Conservation (phyloP, 2,329 filamentous ascomycete species). For the Tolypocladium album region DNA sequence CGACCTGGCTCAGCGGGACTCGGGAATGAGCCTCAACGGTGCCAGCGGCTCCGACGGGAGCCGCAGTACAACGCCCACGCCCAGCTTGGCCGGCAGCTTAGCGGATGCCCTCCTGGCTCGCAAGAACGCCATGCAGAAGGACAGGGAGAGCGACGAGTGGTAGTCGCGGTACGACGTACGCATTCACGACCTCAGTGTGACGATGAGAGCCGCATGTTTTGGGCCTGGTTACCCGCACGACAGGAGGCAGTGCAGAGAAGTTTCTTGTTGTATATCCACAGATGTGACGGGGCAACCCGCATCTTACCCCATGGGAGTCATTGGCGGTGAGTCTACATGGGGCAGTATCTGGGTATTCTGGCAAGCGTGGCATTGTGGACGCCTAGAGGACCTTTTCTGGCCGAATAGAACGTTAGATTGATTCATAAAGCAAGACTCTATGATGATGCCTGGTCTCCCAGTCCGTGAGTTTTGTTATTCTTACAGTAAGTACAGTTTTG, state of each 20-base stretch:
- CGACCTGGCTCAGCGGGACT: slow-evolving; percentile 61
- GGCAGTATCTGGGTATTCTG: neutral
- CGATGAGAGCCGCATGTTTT: neutral
- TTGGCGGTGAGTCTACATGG: neutral
- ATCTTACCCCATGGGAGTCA: neutral
- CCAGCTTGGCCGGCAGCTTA: slow-evolving; percentile 61
- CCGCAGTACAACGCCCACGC: slow-evolving; percentile 60
- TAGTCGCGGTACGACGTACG: slow-evolving; percentile 18
- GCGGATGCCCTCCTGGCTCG: slow-evolving; percentile 70
- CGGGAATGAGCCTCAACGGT: slow-evolving; percentile 50
- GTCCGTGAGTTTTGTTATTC: neutral
- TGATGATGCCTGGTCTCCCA: neutral
- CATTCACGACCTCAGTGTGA: neutral
- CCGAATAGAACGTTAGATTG: neutral
- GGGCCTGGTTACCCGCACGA: neutral
- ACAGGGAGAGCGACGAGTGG: slow-evolving; percentile 62
- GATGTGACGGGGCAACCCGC: neutral
- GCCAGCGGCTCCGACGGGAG: slow-evolving; percentile 48
- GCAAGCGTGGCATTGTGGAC: neutral
- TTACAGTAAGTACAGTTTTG: neutral
- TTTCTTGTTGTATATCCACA: neutral
- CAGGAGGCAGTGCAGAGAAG: neutral
- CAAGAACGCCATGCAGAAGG: slow-evolving; percentile 65
- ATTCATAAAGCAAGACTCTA: neutral
- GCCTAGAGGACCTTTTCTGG: neutral